Conservation (phyloP, 805 yeast species). For the Metschnikowia gelsemii region DNA sequence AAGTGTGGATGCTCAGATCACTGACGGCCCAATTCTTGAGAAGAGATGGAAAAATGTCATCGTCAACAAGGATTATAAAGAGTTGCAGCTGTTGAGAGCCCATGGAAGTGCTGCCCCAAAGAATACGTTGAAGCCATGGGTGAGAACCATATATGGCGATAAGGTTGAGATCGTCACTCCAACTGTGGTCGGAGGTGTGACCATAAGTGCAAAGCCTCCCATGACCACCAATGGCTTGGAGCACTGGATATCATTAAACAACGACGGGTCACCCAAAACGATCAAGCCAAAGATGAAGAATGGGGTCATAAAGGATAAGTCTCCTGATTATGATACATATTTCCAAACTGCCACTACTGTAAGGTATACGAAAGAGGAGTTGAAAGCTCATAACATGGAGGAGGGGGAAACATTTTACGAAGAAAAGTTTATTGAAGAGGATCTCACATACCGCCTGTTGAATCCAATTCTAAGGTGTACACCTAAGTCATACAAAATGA, state of each 20-base stretch:
- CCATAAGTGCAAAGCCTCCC: conserved; percentile 69
- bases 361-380: conserved; percentile 55
- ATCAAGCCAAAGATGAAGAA: conserved; percentile 72
- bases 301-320: conserved; percentile 63
- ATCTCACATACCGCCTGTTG: conserved; percentile 64
- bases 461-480: conserved; percentile 85
- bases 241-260: conserved; percentile 79
- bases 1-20: conserved; percentile 16
- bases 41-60: conserved; percentile 33
- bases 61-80: conserved; percentile 30
- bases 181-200: conserved; percentile 61
- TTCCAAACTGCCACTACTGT: conserved; percentile 68
- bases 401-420: conserved; percentile 60
- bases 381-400: conserved; percentile 72
- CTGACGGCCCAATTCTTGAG: conserved; percentile 19
- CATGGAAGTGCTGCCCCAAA: conserved; percentile 22
- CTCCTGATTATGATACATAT: conserved; percentile 74
- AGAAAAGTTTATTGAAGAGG: conserved; percentile 59
- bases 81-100: conserved; percentile 24
- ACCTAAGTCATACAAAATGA: conserved; percentile 67
- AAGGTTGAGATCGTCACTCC: conserved; percentile 61
- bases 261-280: conserved; percentile 78
- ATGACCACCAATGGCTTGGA: conserved; percentile 65
- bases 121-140: conserved; percentile 58
- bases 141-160: conserved; percentile 62